Conservation (phyloP, 169 alveolate genomes). For the Miamiensis avidus region DNA sequence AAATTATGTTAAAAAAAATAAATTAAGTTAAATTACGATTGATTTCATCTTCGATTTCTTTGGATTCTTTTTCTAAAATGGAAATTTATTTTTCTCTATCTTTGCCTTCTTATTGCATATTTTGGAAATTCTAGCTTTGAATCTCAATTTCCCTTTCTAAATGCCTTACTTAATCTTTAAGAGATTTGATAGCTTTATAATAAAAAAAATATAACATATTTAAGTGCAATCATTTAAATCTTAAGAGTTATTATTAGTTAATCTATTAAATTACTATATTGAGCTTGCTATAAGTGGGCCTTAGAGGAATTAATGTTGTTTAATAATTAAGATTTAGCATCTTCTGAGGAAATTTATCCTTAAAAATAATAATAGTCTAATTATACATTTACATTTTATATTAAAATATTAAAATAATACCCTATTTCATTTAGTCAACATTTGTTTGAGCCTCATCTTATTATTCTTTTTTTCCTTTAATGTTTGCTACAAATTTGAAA, state of each 20-base stretch:
- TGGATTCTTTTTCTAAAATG: constrained; percentile 37
- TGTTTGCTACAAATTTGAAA: constrained; percentile 18
- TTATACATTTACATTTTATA: too few species aligned
- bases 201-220: constrained; percentile 43
- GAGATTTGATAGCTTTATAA: neutral
- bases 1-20: neutral
- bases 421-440: constrained; percentile 11
- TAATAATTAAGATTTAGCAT: constrained; percentile 22
- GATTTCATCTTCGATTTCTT: constrained; percentile 35
- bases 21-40: neutral
- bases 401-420: too few species aligned
- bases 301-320: neutral
- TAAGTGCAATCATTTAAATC: constrained; percentile 1
- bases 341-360: constrained; percentile 33
- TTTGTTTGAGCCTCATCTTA: constrained; percentile 21
- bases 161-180: constrained; percentile 33
- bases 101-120: constrained; percentile 52
- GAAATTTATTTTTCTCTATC: constrained; percentile 41
- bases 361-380: too few species aligned
- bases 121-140: constrained; percentile 55
- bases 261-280: constrained; percentile 6
- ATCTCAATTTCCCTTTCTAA: constrained; percentile 59
- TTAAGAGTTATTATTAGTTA: neutral
- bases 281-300: neutral
- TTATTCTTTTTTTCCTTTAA: constrained; percentile 31